Base-by-base conservation (phyloP, 768 basidiomycete genomes). In the Galerina sulciceps region DNA sequence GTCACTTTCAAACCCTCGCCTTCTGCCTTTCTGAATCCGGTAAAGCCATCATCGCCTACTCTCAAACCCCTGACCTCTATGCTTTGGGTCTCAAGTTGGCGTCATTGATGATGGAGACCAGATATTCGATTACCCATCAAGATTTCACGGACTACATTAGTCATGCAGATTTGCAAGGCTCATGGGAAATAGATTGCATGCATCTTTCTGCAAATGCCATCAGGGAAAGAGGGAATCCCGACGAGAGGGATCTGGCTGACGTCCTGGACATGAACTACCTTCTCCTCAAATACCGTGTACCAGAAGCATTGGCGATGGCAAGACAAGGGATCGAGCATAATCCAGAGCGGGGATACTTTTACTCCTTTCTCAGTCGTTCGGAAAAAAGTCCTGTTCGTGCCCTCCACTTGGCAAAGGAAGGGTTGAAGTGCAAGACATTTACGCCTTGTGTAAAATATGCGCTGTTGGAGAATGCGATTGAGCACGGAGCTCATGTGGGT, bases 321-420 rank as follows among this genome's bases (percentile, higher is more conserved):
- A 74, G 77, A 55, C 74, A 75, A 36, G 79, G 76, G 1, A 68
- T 88, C 35, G 67, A 80, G 60, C 81, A 85, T 31, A 86, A 79
- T 60, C 86, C 87, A 2, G 75, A 82, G 18, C 76, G 82, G 20
- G 84, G 83, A 3, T 89, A 88, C 68, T 88, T 82, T 67, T 85
- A 88, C 58, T 88, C 89, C 59, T 82, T 81, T 17, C 76, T 87
- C 58, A 80, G 82, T 0, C 74, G 88, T 22, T 76, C 79, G 0
- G 70, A 76, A 1, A 76, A 87, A 5, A 5, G 26, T 58, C 65
- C 73, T 41, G 73, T 77, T 6, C 75, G 77, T 15, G 87, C 84
- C 1, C 73, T 89, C 22, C 79, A 84, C 6, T 84, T 79, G 0
- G 82, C 85, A 60, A 88, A 89, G 76, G 84, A 89, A 65, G 88